A percentile compares a stretch with the other conserved stretches of the same genome.
Conservation (phyloP, 192 early-diverging fungal species). For the Coemansia sp. region DNA sequence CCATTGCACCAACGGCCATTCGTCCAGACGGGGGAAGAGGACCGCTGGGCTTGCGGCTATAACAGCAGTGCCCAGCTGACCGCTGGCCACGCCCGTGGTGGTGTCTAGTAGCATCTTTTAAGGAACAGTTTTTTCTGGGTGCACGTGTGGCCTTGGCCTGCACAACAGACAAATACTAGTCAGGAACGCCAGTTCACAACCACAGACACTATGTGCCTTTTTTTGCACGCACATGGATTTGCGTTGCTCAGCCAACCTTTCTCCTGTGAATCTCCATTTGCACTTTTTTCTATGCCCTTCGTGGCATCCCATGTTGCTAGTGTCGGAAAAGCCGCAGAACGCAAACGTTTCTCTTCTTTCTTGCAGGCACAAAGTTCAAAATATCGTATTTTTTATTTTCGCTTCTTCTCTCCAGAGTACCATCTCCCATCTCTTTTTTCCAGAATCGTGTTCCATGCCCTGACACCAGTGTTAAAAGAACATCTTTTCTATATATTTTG, state of each 20-base stretch:
- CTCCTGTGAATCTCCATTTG: slow-evolving; percentile 8
- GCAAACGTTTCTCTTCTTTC: slow-evolving; percentile 1
- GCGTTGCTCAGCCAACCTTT: slow-evolving; percentile 17
- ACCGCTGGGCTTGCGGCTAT: not conserved
- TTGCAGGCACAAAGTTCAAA: not conserved
- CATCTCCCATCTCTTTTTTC: slow-evolving; percentile 1
- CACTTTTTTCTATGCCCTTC: slow-evolving; percentile 1
- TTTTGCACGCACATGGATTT: slow-evolving; percentile 24
- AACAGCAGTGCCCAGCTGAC: slow-evolving; percentile 7
- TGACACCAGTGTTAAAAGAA: not conserved
- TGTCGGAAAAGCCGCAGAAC: not conserved
- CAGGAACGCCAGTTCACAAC: too few species aligned
- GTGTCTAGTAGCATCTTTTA: too few species aligned
- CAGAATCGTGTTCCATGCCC: not conserved
- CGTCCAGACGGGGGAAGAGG: not conserved
- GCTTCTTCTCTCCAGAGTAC: not conserved
- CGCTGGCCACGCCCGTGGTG: too few species aligned
- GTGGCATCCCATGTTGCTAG: not conserved
- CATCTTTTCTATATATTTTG: too few species aligned
- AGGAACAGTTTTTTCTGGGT: too few species aligned
- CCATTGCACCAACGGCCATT: not conserved
- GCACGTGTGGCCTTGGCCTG: too few species aligned
- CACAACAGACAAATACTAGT: too few species aligned
- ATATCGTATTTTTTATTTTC: not conserved
- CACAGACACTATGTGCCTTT: not conserved